Base-by-base conservation (phyloP, 768 basidiomycete genomes). In the Psilocybe tampanensis region DNA sequence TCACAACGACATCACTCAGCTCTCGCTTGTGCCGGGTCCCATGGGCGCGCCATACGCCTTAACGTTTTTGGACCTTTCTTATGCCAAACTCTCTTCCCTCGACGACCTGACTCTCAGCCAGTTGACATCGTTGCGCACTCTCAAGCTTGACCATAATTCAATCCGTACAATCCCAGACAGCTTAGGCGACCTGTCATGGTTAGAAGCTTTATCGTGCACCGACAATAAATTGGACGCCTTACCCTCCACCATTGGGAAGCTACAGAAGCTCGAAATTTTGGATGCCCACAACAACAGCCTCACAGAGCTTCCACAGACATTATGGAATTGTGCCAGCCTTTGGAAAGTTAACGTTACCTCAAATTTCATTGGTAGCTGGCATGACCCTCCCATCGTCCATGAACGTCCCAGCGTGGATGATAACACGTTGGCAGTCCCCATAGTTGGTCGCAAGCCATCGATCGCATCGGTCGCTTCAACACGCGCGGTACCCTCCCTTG, bases 211-310 rank as follows among this genome's bases (percentile, higher is more conserved):
- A 7, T 90, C 90, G 11, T 93, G 92, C 67, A 91, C 92, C n/a
- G 92, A 98, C 71, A 98, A 98, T 73, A 82, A 88, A 61, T 81
- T 99, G 18, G 84, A 85, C 53, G 72, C 80, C 15, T 80, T 98
- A 0, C 97, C 97, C 0, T 69, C 77, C 11, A 85, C 83, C 41
- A 86, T 98, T 47, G 94, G 94, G 13, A 76, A 77, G 8, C 77
- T 98, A 44, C 84, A 85, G 72, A 86, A 84, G 42, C 81, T 98
- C 9, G 83, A 88, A 61, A 76, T 73, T 1, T 79, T 99, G 41
- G 93, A 97, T 62, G 89, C 89, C 2, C 95, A 98, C 68, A 95
- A 92, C 68, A 99, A 98, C 75, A 89, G 88, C 63, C 76, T 98
- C 44, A 83, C 79, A 4, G 85, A 87, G 62, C 74, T 98, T 0